A percentile compares a stretch with the other conserved stretches of the same genome.
Conservation (phyloP, 208 protist species). For the Wallacemonas sp. region DNA sequence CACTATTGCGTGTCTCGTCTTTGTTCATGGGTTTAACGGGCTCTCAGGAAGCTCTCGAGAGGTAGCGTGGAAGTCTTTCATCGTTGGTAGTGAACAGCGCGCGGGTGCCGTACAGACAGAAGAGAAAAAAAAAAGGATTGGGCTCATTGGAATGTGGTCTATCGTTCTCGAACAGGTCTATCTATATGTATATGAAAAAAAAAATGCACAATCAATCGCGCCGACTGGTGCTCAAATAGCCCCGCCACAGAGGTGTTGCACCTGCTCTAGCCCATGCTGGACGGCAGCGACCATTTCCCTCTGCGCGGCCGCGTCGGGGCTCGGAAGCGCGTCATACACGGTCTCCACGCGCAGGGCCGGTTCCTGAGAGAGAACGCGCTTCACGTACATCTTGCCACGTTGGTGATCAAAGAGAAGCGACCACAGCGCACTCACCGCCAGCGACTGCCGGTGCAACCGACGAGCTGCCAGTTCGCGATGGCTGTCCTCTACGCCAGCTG, state of each 20-base stretch:
- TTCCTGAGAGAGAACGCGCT: slow-evolving; percentile 28
- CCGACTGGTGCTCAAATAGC: not conserved
- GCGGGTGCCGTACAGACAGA: too few species aligned
- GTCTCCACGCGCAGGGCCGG: slow-evolving; percentile 23
- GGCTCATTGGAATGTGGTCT: not conserved
- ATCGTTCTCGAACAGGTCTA: not conserved
- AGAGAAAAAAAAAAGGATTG: slow-evolving; percentile 19
- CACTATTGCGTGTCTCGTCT: too few species aligned
- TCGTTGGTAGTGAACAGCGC: too few species aligned
- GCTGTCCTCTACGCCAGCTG: too few species aligned
- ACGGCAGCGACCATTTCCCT: slow-evolving; percentile 22
- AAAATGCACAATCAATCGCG: slow-evolving; percentile 18
- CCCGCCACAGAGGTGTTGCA: slow-evolving; percentile 18
- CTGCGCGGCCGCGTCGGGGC: not conserved
- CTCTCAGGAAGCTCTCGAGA: too few species aligned
- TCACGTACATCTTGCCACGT: slow-evolving; percentile 48
- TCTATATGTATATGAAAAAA: not conserved
- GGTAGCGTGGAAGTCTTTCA: too few species aligned
- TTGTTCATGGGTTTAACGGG: too few species aligned
- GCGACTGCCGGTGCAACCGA: slow-evolving; percentile 34
- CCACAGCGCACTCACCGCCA: slow-evolving; percentile 47
- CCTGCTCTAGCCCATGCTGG: slow-evolving; percentile 12
- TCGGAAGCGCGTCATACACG: not conserved
- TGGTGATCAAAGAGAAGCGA: slow-evolving; percentile 57
- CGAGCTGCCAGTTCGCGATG: too few species aligned